Evolutionary conservation across 768 basidiomycete genomes (phyloP).

Genomic region (Tulasnella sp.): DNA sequence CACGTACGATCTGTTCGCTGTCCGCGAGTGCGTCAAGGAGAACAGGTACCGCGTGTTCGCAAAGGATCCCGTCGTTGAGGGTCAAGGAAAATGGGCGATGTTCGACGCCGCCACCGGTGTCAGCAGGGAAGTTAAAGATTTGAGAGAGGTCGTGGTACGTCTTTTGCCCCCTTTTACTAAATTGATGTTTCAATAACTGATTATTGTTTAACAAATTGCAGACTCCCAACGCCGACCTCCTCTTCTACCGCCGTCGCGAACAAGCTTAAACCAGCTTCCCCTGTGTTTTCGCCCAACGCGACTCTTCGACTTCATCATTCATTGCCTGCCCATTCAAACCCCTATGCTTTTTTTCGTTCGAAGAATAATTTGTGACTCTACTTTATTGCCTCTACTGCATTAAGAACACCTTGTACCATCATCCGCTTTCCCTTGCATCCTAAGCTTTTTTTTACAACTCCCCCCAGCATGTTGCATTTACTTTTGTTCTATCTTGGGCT

Average conservation of each 20-base stretch:
- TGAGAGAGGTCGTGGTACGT: conserved; percentile 20
- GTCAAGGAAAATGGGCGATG: conserved; percentile 10
- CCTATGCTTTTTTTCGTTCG: not conserved
- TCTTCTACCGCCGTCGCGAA: conserved; percentile 23
- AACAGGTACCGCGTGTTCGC: conserved; percentile 16
- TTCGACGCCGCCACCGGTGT: conserved; percentile 20
- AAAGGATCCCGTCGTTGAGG: conserved; percentile 12
- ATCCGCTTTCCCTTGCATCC: not conserved
- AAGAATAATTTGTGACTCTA: too few species aligned
- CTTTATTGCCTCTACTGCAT: conserved; percentile 7
- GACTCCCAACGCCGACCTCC: conserved; percentile 25
- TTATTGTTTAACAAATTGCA: not conserved
- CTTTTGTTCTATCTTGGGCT: not conserved
- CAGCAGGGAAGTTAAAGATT: conserved; percentile 9
- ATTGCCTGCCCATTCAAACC: not conserved
- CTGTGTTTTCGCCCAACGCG: not conserved
- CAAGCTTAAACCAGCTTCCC: not conserved
- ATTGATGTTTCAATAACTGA: not conserved
- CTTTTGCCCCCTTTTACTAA: not conserved
- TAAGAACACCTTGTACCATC: not conserved
- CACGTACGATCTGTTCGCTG: conserved; percentile 21
- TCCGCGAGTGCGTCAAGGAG: conserved; percentile 2
- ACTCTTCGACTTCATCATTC: not conserved
- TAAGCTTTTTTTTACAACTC: not conserved
- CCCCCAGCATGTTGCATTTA: not conserved